A percentile compares a stretch with the other conserved stretches of the same genome.
phyloP scores from a whole-genome alignment of 805 yeast species.

The Saccharomyces mikatae region DNA sequence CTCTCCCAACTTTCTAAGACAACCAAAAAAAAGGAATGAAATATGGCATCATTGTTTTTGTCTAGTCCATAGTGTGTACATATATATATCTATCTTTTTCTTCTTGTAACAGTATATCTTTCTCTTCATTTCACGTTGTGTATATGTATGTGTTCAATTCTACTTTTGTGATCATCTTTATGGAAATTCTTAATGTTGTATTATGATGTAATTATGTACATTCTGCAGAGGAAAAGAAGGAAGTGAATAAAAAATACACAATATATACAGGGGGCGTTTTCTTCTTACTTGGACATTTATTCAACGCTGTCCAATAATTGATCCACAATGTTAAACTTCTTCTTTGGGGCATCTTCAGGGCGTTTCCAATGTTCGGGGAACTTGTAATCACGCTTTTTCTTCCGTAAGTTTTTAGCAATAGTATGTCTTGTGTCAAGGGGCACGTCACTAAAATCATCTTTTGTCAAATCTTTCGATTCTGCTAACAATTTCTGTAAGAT shows the following conservation, averaged over 20 bases:
- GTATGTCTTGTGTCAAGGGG: conserved; percentile 77
- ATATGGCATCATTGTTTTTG: not conserved
- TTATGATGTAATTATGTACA: not conserved
- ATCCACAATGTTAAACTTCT: conserved; percentile 19
- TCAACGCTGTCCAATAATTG: conserved; percentile 5
- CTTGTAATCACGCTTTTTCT: conserved; percentile 32
- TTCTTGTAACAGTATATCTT: not conserved
- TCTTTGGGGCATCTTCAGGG: conserved; percentile 61
- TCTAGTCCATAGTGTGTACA: not conserved
- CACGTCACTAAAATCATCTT: conserved; percentile 59
- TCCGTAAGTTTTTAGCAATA: conserved; percentile 38
- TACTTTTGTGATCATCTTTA: not conserved
- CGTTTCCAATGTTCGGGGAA: conserved; percentile 81
- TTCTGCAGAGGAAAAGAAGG: not conserved
- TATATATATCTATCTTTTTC: not conserved
- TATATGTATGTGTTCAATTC: not conserved
- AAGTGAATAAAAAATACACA: not conserved
- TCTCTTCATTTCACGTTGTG: not conserved
- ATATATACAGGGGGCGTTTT: not conserved
- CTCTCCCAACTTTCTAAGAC: not conserved
- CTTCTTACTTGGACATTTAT: not conserved
- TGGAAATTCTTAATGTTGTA: not conserved
- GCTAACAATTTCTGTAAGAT: conserved; percentile 51
- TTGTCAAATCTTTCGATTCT: conserved; percentile 52
- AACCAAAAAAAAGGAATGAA: not conserved